Conservation (phyloP, 257 asterid species). For the Hygrophila difformis region DNA sequence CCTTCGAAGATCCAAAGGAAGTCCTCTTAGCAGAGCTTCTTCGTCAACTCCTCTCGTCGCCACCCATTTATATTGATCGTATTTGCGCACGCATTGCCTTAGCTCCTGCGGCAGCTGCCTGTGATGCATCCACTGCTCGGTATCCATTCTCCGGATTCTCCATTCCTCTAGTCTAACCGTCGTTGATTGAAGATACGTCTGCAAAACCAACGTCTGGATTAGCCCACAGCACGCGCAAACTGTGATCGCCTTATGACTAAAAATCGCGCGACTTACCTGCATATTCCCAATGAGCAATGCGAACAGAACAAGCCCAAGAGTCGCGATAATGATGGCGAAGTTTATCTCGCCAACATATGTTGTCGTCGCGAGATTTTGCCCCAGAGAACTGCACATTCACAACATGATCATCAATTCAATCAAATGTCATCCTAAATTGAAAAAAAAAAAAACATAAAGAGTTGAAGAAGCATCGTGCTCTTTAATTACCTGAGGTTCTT, state of each 20-base stretch:
- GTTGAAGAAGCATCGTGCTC: conserved; percentile 14
- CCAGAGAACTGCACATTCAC: conserved; percentile 61
- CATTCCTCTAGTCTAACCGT: conserved; percentile 90
- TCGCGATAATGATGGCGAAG: conserved; percentile 71
- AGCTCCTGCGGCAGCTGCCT: conserved; percentile 88
- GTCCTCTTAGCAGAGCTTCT: conserved; percentile 67
- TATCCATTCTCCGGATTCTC: conserved; percentile 82
- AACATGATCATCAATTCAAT: not conserved
- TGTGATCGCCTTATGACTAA: too few relatives aligned
- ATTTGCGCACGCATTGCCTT: conserved; percentile 76
- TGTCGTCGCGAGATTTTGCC: conserved; percentile 79
- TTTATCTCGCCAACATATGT: conserved; percentile 67
- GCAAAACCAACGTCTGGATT: too few relatives aligned
- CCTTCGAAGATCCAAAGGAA: conserved; percentile 87
- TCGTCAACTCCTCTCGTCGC: conserved; percentile 97
- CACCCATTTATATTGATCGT: conserved; percentile 88
- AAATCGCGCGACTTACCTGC: conserved; percentile 87
- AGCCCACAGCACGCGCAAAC: too few relatives aligned
- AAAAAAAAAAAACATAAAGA: not conserved
- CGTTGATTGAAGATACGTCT: conserved; percentile 95
- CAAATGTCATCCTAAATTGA: too few relatives aligned
- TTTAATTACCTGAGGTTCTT: conserved; percentile 91
- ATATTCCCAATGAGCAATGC: conserved; percentile 92
- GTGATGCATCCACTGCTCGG: conserved; percentile 98
- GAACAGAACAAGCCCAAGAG: conserved; percentile 79